A percentile compares a stretch with the other conserved stretches of the same genome.
Conservation (phyloP, 805 yeast species). For the Lipomyces sp. region DNA sequence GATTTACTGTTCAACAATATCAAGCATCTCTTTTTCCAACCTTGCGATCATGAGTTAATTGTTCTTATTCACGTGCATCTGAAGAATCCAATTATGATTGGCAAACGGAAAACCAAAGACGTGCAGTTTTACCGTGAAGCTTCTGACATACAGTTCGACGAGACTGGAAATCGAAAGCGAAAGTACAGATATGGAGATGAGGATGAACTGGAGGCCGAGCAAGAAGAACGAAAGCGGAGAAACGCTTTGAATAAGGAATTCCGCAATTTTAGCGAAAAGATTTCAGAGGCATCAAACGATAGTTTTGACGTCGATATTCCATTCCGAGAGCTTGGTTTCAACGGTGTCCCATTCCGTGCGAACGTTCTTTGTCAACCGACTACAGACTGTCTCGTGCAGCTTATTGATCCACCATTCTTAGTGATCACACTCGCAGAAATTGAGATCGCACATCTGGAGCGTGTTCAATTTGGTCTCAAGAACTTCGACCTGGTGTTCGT, state of each 20-base stretch:
- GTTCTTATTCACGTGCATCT: constrained; percentile 92
- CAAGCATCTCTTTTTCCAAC: constrained; percentile 92
- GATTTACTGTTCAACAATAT: constrained; percentile 89
- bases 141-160: constrained; percentile 93
- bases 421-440: constrained; percentile 90
- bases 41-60: constrained; percentile 91
- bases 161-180: constrained; percentile 92
- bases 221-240: constrained; percentile 93
- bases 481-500: constrained; percentile 97
- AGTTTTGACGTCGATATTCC: constrained; percentile 88
- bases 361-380: constrained; percentile 96
- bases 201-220: constrained; percentile 97
- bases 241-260: constrained; percentile 90
- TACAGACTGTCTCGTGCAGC: constrained; percentile 92
- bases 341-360: constrained; percentile 95
- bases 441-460: constrained; percentile 92
- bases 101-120: constrained; percentile 92
- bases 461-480: constrained; percentile 95
- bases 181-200: constrained; percentile 91
- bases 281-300: constrained; percentile 86
- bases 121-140: constrained; percentile 97
- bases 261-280: constrained; percentile 83
- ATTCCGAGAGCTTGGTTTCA: constrained; percentile 93
- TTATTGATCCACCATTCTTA: constrained; percentile 92
- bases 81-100: constrained; percentile 91